These are phyloP conservation scores for Raphanus raphanistrum DNA, from an alignment of 345 rosid genomes.

Conservation along the genomic window DNA sequence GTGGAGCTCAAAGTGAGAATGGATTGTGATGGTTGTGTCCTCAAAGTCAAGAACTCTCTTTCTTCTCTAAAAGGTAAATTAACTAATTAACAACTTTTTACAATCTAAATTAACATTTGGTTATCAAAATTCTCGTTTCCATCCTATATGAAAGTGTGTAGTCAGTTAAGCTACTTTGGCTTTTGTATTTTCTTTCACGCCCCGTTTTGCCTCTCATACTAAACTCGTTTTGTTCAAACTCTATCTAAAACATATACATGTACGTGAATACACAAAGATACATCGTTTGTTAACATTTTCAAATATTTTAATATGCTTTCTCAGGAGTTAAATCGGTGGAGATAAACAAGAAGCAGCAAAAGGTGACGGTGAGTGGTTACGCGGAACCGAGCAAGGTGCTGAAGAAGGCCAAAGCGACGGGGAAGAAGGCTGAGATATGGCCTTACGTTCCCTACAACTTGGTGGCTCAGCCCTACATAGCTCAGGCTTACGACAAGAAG, in stretches of 20 bases:
- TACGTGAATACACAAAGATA: neutral
- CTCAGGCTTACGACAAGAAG: conserved; percentile 83
- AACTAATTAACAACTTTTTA: neutral
- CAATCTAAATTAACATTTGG: neutral
- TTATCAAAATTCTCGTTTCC: neutral
- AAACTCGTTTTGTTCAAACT: neutral
- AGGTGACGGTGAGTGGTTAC: conserved; percentile 82
- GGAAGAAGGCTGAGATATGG: conserved; percentile 96
- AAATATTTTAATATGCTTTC: neutral
- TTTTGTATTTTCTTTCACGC: neutral
- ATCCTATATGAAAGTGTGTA: neutral
- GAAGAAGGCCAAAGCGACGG: conserved; percentile 84
- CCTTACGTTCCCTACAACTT: conserved; percentile 86
- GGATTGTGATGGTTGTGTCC: conserved; percentile 99
- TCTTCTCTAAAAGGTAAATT: conserved; percentile 75
- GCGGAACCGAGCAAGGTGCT: conserved; percentile 75
- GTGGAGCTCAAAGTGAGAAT: conserved; percentile 93
- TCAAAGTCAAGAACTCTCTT: conserved; percentile 82
- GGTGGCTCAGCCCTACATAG: conserved; percentile 83
- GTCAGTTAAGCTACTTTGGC: neutral
- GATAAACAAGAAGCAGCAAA: conserved; percentile 88
- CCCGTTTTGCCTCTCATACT: neutral
- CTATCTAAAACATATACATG: neutral
- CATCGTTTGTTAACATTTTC: conserved; percentile 1
- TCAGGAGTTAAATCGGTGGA: conserved; percentile 83